Base-by-base conservation (phyloP, 305 asterid genomes). In the Solanum hybrid region DNA sequence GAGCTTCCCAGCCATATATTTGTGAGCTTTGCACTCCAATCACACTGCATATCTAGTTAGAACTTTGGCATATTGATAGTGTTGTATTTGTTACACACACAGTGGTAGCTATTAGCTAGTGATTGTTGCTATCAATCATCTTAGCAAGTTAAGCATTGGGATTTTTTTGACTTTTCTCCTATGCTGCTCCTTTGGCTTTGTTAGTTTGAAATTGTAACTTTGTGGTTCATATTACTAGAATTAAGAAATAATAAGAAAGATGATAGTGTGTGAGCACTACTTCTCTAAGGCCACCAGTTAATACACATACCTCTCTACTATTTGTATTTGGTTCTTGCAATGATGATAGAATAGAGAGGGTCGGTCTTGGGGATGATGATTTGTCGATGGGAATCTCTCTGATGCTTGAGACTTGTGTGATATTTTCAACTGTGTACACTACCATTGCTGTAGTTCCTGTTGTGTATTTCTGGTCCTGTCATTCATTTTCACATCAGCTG, bases 281-380 rank as follows among this genome's bases (percentile, higher is more conserved):
- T 32, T 32, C 80, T 29, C 34, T 15, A 77, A 32, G 39, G 82
- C 39, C 11, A 34, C 84, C 65, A 1, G 2, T 80, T 38, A 38
- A 24, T 32, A 32, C 33, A 3, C 33, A 32, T 32, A 32, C 33
- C 33, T 3, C 33, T 32, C 33, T 32, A 32, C 33, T 13, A 41
- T 41, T 41, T 41, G 57, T 41, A 12, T 22, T 26, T 57, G 3
- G 7, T 73, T 38, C 29, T 82, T 90, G 94, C 94, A 92, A 89
- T 95, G 97, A 93, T 81, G 96, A 94, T 79, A 91, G 90, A 92
- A 91, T 83, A 92, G 95, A 94, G 94, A 95, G 97, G 96, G 96
- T 38, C 10, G 31, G 31, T 32, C 33, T 32, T 32, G 33, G 33
- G 33, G 33, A 32, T 32, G 33, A 32, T 32, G 33, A 32, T 32